Conservation (phyloP, 2,329 filamentous ascomycete genomes). For the Cyphellophora europaea region DNA sequence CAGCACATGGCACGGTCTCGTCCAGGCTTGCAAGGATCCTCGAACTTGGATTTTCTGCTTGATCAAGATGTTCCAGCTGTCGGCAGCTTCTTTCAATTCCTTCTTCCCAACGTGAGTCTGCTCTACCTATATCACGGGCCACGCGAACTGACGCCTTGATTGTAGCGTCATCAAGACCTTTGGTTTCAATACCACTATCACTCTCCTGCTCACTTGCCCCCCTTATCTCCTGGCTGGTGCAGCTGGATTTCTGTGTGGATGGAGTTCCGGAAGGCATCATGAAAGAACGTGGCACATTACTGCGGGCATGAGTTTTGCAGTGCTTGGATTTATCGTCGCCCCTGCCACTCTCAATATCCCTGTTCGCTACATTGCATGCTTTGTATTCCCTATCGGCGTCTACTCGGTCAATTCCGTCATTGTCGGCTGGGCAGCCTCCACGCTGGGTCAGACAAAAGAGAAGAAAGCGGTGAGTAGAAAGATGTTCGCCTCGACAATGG, state of each 20-base stretch:
- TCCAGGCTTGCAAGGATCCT: conserved; percentile 31
- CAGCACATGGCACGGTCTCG: conserved; percentile 32
- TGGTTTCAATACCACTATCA: conserved; percentile 38
- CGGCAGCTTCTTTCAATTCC: conserved; percentile 34
- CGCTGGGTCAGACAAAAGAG: conserved; percentile 46
- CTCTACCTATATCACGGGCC: too few species aligned
- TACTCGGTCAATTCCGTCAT: conserved; percentile 30
- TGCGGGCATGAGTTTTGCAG: conserved; percentile 50
- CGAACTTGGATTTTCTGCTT: conserved; percentile 18
- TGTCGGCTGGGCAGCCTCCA: conserved; percentile 36
- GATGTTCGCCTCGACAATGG: too few species aligned
- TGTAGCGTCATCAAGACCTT: conserved; percentile 38
- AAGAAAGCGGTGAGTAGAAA: conserved; percentile 38
- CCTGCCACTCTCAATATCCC: conserved; percentile 36
- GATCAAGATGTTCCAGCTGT: conserved; percentile 38
- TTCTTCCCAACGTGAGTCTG: conserved; percentile 38
- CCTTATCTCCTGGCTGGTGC: conserved; percentile 23
- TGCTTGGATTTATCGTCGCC: conserved; percentile 27
- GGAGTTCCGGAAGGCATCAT: conserved; percentile 22
- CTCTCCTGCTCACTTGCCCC: conserved; percentile 38
- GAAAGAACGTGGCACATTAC: conserved; percentile 63
- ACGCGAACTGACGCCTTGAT: too few species aligned
- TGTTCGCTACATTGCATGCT: conserved; percentile 22
- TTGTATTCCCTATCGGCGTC: conserved; percentile 23
- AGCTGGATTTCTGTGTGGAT: conserved; percentile 6